Evolutionary conservation across 2,329 filamentous ascomycete species (phyloP).

Genomic region (Ramichloridium luteum): DNA sequence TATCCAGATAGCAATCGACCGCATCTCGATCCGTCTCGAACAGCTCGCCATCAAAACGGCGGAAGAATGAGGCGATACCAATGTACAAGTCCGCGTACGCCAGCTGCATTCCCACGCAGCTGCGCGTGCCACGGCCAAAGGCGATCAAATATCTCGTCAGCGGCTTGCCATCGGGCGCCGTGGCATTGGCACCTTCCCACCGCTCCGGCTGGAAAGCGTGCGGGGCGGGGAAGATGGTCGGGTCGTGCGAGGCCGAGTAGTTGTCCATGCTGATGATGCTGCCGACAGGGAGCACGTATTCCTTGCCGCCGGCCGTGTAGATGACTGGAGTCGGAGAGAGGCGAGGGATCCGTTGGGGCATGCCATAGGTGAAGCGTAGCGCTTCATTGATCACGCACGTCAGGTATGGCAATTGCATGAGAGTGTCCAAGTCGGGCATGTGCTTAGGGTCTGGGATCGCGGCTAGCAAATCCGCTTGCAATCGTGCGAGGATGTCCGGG

Average conservation of each 20-base stretch:
- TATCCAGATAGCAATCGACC: too few species aligned
- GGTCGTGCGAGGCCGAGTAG: constrained; percentile 9
- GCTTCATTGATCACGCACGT: constrained; percentile 9
- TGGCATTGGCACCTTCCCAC: constrained; percentile 20
- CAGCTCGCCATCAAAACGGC: constrained; percentile 13
- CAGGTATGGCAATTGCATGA: constrained; percentile 8
- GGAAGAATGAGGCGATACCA: constrained; percentile 22
- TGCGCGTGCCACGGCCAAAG: constrained; percentile 26
- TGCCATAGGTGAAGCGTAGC: constrained; percentile 11
- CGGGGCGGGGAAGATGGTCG: constrained; percentile 24
- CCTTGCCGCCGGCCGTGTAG: too few species aligned
- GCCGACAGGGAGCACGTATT: constrained; percentile 10
- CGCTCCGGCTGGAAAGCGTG: constrained; percentile 26
- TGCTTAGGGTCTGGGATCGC: constrained; percentile 9
- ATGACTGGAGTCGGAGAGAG: too few species aligned
- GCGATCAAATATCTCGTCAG: constrained; percentile 26
- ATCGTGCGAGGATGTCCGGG: constrained; percentile 21
- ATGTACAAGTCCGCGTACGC: constrained; percentile 28
- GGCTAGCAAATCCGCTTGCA: constrained; percentile 28
- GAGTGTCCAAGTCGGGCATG: background rate
- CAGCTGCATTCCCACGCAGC: constrained; percentile 27
- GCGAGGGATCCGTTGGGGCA: constrained; percentile 3
- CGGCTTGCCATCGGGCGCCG: constrained; percentile 5
- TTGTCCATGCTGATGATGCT: constrained; percentile 9
- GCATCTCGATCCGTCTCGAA: too few species aligned